phyloP scores from a whole-genome alignment of 352 stramenopile genomes.

The Globisporangium acanthophoron region DNA sequence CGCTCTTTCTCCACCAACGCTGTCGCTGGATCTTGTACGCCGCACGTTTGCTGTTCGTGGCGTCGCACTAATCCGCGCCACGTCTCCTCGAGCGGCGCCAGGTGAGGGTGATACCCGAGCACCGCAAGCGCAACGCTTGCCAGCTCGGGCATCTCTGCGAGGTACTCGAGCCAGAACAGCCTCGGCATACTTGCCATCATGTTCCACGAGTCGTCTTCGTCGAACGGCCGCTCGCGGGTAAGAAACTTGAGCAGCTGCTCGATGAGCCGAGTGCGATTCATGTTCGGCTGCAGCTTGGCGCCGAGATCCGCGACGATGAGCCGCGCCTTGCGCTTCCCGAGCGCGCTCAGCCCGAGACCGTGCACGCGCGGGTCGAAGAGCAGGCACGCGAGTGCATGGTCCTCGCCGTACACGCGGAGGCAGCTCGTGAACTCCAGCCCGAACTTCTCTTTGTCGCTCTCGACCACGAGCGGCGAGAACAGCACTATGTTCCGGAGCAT shows the following conservation, averaged over 20 bases:
- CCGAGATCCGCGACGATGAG: constrained; percentile 17
- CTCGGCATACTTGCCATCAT: constrained; percentile 33
- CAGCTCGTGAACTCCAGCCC: constrained; percentile 12
- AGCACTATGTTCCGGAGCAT: constrained; percentile 13
- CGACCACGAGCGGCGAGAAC: constrained; percentile 7
- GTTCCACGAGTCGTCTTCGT: constrained; percentile 33
- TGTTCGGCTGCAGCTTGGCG: constrained; percentile 8
- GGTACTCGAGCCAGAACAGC: constrained; percentile 44
- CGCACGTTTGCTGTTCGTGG: not conserved
- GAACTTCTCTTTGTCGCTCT: constrained; percentile 20
- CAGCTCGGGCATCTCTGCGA: constrained; percentile 23
- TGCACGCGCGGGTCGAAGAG: constrained; percentile 30
- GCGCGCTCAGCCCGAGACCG: constrained; percentile 25
- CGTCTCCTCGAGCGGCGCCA: constrained; percentile 24
- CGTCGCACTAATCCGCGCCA: constrained; percentile 14
- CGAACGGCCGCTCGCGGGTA: constrained; percentile 27
- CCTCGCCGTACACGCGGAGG: constrained; percentile 16
- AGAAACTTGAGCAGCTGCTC: constrained; percentile 36
- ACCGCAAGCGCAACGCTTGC: constrained; percentile 27
- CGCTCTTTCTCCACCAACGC: too few relatives aligned
- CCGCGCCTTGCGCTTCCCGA: constrained; percentile 24
- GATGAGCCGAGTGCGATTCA: constrained; percentile 19
- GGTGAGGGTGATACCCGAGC: constrained; percentile 22
- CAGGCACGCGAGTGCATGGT: constrained; percentile 24
- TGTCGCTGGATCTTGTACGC: too few relatives aligned